Conservation (phyloP, 2,329 filamentous ascomycete genomes). For the Meredithiella fracta region DNA sequence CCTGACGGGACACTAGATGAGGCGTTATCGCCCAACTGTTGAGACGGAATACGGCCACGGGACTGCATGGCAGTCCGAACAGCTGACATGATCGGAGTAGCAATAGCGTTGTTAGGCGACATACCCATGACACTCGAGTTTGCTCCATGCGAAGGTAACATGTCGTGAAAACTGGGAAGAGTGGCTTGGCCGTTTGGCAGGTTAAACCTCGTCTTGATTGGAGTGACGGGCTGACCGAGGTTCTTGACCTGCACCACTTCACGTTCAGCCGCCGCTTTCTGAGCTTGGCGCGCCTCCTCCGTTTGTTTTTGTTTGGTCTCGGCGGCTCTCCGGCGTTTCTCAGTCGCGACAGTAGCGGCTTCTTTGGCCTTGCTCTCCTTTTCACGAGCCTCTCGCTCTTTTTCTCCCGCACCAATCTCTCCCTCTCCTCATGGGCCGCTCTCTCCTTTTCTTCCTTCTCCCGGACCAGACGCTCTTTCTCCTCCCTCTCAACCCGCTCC, state of each 20-base stretch:
- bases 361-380: neutral
- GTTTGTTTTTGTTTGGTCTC: too few relatives aligned
- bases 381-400: slow-evolving; percentile 33
- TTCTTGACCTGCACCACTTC: neutral
- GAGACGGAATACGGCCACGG: slow-evolving; percentile 59
- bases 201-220: neutral
- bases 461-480: slow-evolving; percentile 66
- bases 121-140: slow-evolving; percentile 38
- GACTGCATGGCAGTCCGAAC: slow-evolving; percentile 67
- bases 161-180: slow-evolving; percentile 25
- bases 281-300: neutral
- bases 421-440: slow-evolving; percentile 53
- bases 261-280: neutral
- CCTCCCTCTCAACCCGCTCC: slow-evolving; percentile 20
- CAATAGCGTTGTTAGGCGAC: slow-evolving; percentile 65
- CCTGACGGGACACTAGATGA: slow-evolving; percentile 50
- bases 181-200: neutral
- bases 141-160: slow-evolving; percentile 42
- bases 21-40: slow-evolving; percentile 51
- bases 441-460: slow-evolving; percentile 50
- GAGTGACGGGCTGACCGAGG: neutral
- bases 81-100: slow-evolving; percentile 53
- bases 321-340: neutral
- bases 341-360: neutral
- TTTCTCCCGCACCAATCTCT: slow-evolving; percentile 48